A percentile compares a stretch with the other conserved stretches of the same genome.
phyloP scores from a whole-genome alignment of 2,329 filamentous ascomycete species.

The Scytalidium lignicola region DNA sequence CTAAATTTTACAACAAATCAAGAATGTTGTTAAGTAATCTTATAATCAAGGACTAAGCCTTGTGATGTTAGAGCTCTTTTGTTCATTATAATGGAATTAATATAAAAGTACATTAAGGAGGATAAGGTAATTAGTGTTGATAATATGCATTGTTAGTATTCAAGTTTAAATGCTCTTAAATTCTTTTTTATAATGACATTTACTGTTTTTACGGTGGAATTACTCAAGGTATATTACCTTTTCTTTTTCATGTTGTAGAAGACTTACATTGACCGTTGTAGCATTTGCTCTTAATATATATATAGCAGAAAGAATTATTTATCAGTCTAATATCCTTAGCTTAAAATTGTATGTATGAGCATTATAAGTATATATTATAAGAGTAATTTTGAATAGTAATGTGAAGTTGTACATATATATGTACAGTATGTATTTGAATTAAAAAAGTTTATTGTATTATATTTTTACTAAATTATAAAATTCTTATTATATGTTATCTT shows the following conservation, averaged over 20 bases:
- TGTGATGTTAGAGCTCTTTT: conserved; percentile 6
- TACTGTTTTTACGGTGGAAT: conserved; percentile 14
- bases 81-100: conserved; percentile 12
- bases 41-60: conserved; percentile 1
- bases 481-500: too few species aligned
- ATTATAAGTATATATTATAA: conserved; percentile 13
- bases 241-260: too few species aligned
- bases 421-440: too few species aligned
- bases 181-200: conserved; percentile 29
- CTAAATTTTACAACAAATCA: conserved; percentile 7
- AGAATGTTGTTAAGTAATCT: conserved; percentile 11
- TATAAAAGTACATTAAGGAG: conserved; percentile 23
- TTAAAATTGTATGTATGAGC: conserved; percentile 3
- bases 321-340: conserved; percentile 10
- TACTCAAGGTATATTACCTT: conserved; percentile 5
- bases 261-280: too few species aligned
- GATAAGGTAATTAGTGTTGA: conserved; percentile 28
- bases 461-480: too few species aligned
- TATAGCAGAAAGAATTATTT: conserved; percentile 8
- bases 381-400: too few species aligned
- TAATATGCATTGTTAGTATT: conserved; percentile 26
- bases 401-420: too few species aligned
- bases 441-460: too few species aligned
- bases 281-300: conserved; percentile 6
- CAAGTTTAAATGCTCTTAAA: conserved; percentile 21